These are phyloP conservation scores for Spergularia azorica DNA, from an alignment of 179 eudicot species.

Conservation along the genomic window DNA sequence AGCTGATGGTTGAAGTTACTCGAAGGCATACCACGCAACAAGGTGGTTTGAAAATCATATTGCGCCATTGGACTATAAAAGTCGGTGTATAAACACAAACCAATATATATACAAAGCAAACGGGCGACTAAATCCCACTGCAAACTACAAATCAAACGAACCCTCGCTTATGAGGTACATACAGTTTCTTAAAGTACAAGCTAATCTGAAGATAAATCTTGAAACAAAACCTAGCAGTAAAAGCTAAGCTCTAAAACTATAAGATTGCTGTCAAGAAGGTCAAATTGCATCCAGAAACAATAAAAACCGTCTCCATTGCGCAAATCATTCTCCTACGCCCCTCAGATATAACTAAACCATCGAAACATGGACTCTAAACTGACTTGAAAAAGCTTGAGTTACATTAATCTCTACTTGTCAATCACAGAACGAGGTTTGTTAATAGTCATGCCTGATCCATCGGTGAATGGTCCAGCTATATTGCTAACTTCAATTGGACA, in stretches of 20 bases:
- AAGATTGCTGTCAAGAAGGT: neutral
- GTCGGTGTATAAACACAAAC: neutral
- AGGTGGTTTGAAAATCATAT: too few relatives aligned
- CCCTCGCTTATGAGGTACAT: neutral
- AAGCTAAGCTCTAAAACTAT: neutral
- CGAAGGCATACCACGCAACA: too few relatives aligned
- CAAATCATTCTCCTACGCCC: constrained; percentile 14
- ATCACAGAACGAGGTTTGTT: constrained; percentile 7
- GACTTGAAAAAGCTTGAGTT: constrained; percentile 12
- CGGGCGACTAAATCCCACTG: neutral
- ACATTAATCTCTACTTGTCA: constrained; percentile 14
- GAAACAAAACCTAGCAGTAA: neutral
- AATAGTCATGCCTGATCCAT: constrained; percentile 13
- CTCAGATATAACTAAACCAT: neutral
- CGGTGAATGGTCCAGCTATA: constrained; percentile 1
- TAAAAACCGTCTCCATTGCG: neutral
- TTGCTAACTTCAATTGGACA: neutral
- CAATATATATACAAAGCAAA: constrained; percentile 1
- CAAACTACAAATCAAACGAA: neutral
- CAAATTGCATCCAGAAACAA: constrained; percentile 8
- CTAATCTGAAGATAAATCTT: neutral
- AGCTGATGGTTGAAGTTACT: too few relatives aligned
- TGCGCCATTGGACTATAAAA: neutral
- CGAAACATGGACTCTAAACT: constrained; percentile 5
- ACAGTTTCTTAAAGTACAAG: constrained; percentile 3